Conservation (phyloP, 352 stramenopile species). For the Elongisporangium undulatum region DNA sequence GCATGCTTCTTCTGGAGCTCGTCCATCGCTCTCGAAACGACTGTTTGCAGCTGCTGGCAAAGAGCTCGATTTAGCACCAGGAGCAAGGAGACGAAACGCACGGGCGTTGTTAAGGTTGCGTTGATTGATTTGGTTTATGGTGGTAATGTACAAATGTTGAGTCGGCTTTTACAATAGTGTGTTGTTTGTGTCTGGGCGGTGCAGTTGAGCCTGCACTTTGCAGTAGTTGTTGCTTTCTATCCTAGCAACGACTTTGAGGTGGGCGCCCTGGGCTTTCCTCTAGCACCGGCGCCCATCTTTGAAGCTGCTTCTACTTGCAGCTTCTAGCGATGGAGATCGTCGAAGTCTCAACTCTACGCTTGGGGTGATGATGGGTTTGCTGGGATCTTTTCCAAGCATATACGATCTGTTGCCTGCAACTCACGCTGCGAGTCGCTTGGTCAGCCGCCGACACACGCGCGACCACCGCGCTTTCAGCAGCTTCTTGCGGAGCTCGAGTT, state of each 20-base stretch:
- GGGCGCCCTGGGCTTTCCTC: background rate
- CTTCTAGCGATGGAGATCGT: background rate
- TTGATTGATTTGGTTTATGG: background rate
- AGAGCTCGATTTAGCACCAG: background rate
- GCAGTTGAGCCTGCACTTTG: no score
- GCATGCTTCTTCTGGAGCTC: constrained; percentile 44
- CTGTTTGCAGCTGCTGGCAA: background rate
- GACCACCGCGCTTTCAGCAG: constrained; percentile 62
- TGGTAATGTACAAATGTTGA: background rate
- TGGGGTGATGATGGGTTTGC: background rate
- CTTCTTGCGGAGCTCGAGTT: constrained; percentile 57
- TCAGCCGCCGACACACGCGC: constrained; percentile 53
- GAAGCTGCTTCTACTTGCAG: background rate
- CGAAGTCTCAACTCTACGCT: background rate
- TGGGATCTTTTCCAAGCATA: background rate
- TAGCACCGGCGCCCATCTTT: background rate
- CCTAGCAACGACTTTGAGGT: background rate
- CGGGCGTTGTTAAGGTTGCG: background rate
- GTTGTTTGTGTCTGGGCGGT: background rate
- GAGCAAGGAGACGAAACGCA: background rate
- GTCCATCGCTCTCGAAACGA: constrained; percentile 23
- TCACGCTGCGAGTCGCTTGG: constrained; percentile 44
- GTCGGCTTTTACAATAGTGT: background rate
- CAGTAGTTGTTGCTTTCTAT: background rate
- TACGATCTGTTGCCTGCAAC: no score